Percentiles rank a stretch among this genome's conserved stretches.
Conservation (phyloP, 2,329 filamentous ascomycete genomes). For the Fusarium foetens region DNA sequence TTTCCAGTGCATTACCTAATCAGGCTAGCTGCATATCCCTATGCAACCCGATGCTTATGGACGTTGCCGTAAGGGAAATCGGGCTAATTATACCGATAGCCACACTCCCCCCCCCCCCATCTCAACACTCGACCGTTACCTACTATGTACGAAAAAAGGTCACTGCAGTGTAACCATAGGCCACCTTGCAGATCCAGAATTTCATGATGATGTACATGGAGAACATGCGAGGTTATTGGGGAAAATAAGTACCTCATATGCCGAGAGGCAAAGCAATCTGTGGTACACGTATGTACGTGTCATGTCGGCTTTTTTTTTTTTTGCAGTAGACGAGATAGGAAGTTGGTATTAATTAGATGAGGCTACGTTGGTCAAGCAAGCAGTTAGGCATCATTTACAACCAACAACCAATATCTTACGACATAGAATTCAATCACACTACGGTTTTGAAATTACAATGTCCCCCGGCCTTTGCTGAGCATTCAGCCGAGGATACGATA, state of each 20-base stretch:
- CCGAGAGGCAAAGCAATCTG: neutral
- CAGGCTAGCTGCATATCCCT: conserved; percentile 12
- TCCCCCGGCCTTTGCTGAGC: neutral
- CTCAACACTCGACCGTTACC: neutral
- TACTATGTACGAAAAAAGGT: neutral
- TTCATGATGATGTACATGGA: conserved; percentile 26
- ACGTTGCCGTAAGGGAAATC: neutral
- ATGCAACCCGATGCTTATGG: neutral
- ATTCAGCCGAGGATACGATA: neutral
- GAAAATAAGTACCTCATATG: neutral
- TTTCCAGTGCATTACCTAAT: conserved; percentile 29
- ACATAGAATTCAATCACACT: neutral
- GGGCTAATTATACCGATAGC: neutral
- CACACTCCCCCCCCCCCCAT: conserved; percentile 18
- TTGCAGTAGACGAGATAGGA: neutral
- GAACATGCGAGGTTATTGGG: conserved; percentile 4
- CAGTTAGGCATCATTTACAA: neutral
- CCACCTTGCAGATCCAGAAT: conserved; percentile 11
- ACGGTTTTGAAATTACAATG: neutral
- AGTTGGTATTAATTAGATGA: neutral
- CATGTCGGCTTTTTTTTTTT: neutral
- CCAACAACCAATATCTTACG: conserved; percentile 2
- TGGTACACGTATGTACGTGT: neutral
- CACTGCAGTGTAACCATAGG: conserved; percentile 34
- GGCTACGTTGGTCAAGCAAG: neutral